Evolutionary conservation across 345 rosid species (phyloP).

Genomic region (Moricandia arvensis): DNA sequence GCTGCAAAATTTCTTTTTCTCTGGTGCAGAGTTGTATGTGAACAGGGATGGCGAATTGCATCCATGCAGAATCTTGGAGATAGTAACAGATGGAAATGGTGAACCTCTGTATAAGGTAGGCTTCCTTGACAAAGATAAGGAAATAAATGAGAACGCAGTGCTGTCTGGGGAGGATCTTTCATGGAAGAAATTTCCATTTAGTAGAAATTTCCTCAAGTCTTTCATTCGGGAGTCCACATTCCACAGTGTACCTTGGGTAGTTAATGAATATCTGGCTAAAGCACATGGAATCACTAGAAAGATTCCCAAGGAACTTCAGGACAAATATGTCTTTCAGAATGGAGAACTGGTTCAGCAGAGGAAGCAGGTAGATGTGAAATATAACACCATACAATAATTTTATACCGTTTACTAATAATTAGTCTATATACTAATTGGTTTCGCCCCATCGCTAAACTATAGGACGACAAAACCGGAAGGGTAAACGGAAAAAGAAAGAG

Average conservation of each 20-base stretch:
- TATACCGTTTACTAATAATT: not conserved
- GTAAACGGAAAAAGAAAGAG: constrained; percentile 60
- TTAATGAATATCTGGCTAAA: constrained; percentile 64
- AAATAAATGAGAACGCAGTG: constrained; percentile 46
- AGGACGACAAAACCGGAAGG: constrained; percentile 54
- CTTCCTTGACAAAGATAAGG: constrained; percentile 65
- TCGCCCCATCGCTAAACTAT: constrained; percentile 15
- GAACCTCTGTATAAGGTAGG: constrained; percentile 58
- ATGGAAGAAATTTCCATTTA: constrained; percentile 68
- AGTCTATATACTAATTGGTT: constrained; percentile 6
- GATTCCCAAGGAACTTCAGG: constrained; percentile 61
- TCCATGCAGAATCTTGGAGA: constrained; percentile 65
- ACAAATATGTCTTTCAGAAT: constrained; percentile 54
- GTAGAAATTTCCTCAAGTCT: constrained; percentile 79
- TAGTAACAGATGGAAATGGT: constrained; percentile 42
- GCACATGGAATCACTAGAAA: constrained; percentile 64
- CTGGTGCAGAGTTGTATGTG: constrained; percentile 71
- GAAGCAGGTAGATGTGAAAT: constrained; percentile 41
- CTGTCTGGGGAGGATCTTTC: constrained; percentile 60
- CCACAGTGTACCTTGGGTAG: constrained; percentile 82
- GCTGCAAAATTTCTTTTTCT: constrained; percentile 53
- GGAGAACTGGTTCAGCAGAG: constrained; percentile 62
- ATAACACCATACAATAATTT: constrained; percentile 31
- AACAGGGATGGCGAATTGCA: constrained; percentile 49
- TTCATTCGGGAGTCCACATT: constrained; percentile 90